phyloP scores from a whole-genome alignment of 1,284 basidiomycete genomes.

The Trametes versicolor region DNA sequence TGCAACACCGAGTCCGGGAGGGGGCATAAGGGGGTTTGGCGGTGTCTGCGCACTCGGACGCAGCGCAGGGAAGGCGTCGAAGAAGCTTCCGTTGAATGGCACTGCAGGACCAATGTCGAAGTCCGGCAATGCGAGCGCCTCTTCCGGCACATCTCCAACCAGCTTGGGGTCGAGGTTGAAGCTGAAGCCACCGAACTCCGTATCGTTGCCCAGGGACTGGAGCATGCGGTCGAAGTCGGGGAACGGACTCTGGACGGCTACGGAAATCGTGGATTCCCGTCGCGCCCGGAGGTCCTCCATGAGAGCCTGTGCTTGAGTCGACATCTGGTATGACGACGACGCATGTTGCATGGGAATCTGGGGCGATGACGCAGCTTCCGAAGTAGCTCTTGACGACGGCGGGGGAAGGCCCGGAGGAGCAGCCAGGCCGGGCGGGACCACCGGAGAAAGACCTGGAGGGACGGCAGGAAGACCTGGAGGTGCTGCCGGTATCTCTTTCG shows the following conservation, averaged over 20 bases:
- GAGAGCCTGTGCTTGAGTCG: slow-evolving; percentile 83
- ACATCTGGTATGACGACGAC: slow-evolving; percentile 85
- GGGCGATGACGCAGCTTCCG: slow-evolving; percentile 58
- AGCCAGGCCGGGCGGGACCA: slow-evolving; percentile 64
- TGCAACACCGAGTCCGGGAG: slow-evolving; percentile 63
- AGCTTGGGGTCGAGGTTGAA: slow-evolving; percentile 85
- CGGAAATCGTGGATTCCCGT: slow-evolving; percentile 64
- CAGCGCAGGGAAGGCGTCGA: slow-evolving; percentile 73
- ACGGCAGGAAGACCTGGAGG: slow-evolving; percentile 55
- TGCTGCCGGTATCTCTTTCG: slow-evolving; percentile 46
- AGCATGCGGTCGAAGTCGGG: slow-evolving; percentile 89
- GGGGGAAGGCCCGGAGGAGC: slow-evolving; percentile 74
- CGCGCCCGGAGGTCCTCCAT: slow-evolving; percentile 86
- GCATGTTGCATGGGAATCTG: slow-evolving; percentile 61
- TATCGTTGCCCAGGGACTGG: slow-evolving; percentile 69
- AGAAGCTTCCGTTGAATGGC: slow-evolving; percentile 68
- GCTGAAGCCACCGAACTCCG: slow-evolving; percentile 72
- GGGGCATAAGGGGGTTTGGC: slow-evolving; percentile 51
- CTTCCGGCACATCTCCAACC: slow-evolving; percentile 58
- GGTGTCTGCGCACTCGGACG: slow-evolving; percentile 48
- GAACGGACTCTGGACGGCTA: slow-evolving; percentile 76
- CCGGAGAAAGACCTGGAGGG: slow-evolving; percentile 53
- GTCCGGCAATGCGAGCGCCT: slow-evolving; percentile 56
- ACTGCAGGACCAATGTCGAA: slow-evolving; percentile 61
- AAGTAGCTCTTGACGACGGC: slow-evolving; percentile 58